Conservation (phyloP, 495 filamentous ascomycete species). For the Neurospora sp. region DNA sequence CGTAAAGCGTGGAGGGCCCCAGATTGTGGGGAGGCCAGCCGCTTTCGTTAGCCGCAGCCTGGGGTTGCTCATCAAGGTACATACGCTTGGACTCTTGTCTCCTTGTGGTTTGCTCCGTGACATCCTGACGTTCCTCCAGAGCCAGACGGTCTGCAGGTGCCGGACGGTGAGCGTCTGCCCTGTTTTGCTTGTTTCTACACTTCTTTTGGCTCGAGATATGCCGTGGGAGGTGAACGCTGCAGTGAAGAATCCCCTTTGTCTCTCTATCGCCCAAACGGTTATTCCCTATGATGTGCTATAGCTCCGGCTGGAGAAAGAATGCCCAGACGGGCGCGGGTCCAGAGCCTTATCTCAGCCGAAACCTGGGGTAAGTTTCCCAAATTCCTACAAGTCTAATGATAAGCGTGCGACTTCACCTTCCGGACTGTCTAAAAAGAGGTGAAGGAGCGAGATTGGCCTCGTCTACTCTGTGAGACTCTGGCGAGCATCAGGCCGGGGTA, state of each 20-base stretch:
- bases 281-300: neutral
- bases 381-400: neutral
- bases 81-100: neutral
- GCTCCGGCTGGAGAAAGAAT: neutral
- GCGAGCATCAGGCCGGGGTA: neutral
- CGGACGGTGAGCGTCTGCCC: neutral
- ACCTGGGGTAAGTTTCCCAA: neutral
- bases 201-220: neutral
- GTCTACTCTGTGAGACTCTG: neutral
- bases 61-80: neutral
- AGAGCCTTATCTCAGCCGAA: neutral
- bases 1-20: constrained; percentile 11
- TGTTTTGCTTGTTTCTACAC: neutral
- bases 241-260: neutral
- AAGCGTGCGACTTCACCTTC: neutral
- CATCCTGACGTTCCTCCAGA: neutral
- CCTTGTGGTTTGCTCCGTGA: neutral
- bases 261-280: neutral
- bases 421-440: neutral
- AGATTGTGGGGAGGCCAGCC: constrained; percentile 7
- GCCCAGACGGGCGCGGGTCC: neutral
- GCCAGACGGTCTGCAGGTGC: neutral
- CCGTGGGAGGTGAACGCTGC: neutral
- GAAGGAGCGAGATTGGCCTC: neutral
- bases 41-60: neutral